A percentile compares a stretch with the other conserved stretches of the same genome.
Conservation (phyloP, 2,329 filamentous ascomycete species). For the Penicillium sp. region DNA sequence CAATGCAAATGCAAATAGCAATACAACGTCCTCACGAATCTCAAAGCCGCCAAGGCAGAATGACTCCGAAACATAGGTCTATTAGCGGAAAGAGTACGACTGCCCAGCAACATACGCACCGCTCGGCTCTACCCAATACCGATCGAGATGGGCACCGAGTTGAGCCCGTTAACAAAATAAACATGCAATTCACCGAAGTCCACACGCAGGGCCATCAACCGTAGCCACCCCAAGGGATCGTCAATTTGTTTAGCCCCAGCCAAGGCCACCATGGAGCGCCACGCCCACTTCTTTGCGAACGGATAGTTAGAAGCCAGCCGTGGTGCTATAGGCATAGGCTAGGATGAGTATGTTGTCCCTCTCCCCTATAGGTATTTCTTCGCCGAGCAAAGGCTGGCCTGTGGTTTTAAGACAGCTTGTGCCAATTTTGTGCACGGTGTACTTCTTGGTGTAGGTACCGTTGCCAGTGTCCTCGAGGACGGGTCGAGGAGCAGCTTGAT, state of each 20-base stretch:
- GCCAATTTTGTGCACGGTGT: slow-evolving; percentile 39
- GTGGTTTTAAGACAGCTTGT: slow-evolving; percentile 38
- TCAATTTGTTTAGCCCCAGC: slow-evolving; percentile 42
- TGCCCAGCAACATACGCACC: background rate
- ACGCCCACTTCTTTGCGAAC: slow-evolving; percentile 32
- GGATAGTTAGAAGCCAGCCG: slow-evolving; percentile 33
- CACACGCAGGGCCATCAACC: too few relatives aligned
- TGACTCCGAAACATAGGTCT: slow-evolving; percentile 37
- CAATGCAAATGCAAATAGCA: background rate
- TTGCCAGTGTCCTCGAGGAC: background rate
- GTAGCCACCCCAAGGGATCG: slow-evolving; percentile 26
- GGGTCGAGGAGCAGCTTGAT: too few relatives aligned
- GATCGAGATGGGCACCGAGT: background rate
- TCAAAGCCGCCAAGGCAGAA: slow-evolving; percentile 35
- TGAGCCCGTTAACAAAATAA: background rate
- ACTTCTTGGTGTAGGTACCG: slow-evolving; percentile 31
- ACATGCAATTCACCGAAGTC: background rate
- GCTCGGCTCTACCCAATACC: background rate
- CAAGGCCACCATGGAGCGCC: slow-evolving; percentile 30
- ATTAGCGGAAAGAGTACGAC: slow-evolving; percentile 25
- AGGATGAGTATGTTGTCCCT: slow-evolving; percentile 39
- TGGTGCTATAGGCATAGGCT: slow-evolving; percentile 35
- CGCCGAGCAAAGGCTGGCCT: slow-evolving; percentile 33
- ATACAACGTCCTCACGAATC: background rate
- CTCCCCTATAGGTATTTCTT: slow-evolving; percentile 40